These are phyloP conservation scores for Paspalum vaginatum DNA, from an alignment of 176 grass and related monocot genomes.

Conservation along the genomic window DNA sequence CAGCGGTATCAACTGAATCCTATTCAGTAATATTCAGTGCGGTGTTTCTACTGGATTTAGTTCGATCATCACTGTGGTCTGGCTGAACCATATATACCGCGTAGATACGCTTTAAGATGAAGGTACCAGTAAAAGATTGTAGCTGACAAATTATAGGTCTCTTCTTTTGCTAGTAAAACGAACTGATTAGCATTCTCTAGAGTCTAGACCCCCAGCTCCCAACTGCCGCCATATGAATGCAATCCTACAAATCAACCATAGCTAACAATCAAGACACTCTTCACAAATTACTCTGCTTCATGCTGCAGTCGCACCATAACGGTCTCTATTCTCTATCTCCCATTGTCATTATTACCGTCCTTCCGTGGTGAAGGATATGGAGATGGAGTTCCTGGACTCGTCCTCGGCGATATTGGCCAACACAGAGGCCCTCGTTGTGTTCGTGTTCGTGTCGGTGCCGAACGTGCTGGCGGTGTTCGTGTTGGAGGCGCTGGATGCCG, in stretches of 20 bases:
- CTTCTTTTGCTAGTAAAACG: background rate
- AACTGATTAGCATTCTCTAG: background rate
- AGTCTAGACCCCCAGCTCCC: background rate
- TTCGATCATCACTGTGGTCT: background rate
- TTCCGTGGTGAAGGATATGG: constrained; percentile 85
- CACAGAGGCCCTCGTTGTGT: constrained; percentile 35
- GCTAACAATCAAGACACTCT: background rate
- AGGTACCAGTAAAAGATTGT: background rate
- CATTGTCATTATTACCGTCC: constrained; percentile 55
- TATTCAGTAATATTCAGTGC: background rate
- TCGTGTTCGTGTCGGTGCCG: constrained; percentile 50
- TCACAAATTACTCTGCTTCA: background rate
- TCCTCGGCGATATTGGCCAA: constrained; percentile 56
- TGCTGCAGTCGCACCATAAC: background rate
- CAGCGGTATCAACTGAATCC: background rate
- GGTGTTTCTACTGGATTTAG: background rate
- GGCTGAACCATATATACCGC: background rate
- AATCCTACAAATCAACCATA: background rate
- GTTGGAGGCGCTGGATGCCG: constrained; percentile 1
- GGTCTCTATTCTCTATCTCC: background rate
- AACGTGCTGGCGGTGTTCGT: constrained; percentile 34
- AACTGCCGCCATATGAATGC: background rate
- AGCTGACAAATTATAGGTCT: background rate
- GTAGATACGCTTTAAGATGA: background rate
- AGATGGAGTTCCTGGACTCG: constrained; percentile 87